Base-by-base conservation (phyloP, 2,329 filamentous ascomycete genomes). In the Fusarium sarcochroum region DNA sequence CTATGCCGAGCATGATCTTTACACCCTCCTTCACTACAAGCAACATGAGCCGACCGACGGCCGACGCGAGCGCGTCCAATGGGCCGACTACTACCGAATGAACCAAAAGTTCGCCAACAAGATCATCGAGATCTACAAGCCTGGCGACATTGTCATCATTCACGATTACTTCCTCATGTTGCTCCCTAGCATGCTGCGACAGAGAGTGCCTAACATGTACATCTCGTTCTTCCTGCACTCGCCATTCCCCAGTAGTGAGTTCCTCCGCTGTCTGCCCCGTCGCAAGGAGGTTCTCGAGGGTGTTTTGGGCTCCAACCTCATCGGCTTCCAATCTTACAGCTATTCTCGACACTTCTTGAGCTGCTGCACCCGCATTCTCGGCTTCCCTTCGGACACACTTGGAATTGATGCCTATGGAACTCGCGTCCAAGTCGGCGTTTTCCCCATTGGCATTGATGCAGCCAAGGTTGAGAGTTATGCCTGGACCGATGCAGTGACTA, bases 171-270 rank as follows among this genome's bases (percentile, higher is more conserved):
- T 97, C 76, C 87, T 98, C 47, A 89, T 98, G 79, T 85, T 98
- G 23, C 87, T 98, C 6, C 95, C 96, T 4, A 94, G 90, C 80
- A 89, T 98, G 83, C 84, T 98, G 61, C 91, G 95, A 47, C 94
- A 97, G 78, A 89, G 91, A 41, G 85, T 94, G 18, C 93, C 94
- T 6, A 93, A 94, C 78, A 93, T 97, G 80, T 97, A 97, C 82
- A 94, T 98, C 76, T 91, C 93, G 54, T 98, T 98, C 83, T 98
- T 93, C 83, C 85, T 98, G 46, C 95, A 98, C 80, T 91, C 93
- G 45, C 95, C 95, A 0, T 98, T 98, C 80, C 95, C 95, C 34
- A 97, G 94, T 80, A 97, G 93, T 84, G 96, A 98, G 80, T 98
- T 97, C 77, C 89, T 98, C 77, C 89, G 94, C 47, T 97, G 94